Evolutionary conservation across 257 asterid genomes (phyloP).

Genomic region (Capsicum rhomboideum): DNA sequence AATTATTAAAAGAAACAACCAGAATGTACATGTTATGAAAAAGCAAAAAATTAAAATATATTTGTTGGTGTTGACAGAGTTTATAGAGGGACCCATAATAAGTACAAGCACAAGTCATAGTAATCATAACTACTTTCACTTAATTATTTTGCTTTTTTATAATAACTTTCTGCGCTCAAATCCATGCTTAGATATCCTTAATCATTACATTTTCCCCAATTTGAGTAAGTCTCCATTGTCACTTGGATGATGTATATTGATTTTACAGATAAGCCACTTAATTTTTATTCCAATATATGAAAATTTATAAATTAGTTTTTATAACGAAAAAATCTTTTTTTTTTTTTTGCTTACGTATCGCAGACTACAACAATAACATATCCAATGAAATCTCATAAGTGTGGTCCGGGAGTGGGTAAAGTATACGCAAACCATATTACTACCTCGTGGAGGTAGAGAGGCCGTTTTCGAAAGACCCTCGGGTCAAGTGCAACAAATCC

Average conservation of each 20-base stretch:
- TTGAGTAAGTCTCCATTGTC: neutral
- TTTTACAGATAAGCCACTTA: neutral
- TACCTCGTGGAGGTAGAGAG: too few species aligned
- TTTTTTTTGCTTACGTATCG: too few species aligned
- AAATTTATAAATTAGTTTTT: neutral
- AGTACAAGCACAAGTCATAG: neutral
- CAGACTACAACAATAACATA: too few species aligned
- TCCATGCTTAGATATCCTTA: constrained; percentile 22
- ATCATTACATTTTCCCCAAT: neutral
- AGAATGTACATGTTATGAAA: neutral
- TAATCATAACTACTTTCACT: constrained; percentile 6
- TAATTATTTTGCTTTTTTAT: neutral
- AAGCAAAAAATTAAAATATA: neutral
- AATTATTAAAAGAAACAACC: neutral
- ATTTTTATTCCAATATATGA: neutral
- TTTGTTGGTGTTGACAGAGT: neutral
- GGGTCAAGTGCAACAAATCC: too few species aligned
- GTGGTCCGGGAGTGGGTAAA: too few species aligned
- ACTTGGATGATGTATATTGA: neutral
- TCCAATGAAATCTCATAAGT: too few species aligned
- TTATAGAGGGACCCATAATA: neutral
- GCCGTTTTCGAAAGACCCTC: too few species aligned
- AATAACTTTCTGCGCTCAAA: constrained; percentile 24
- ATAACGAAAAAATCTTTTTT: neutral
- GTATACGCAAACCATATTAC: too few species aligned